Base-by-base conservation (phyloP, 2,329 filamentous ascomycete species). In the Apiospora pterosperma region DNA sequence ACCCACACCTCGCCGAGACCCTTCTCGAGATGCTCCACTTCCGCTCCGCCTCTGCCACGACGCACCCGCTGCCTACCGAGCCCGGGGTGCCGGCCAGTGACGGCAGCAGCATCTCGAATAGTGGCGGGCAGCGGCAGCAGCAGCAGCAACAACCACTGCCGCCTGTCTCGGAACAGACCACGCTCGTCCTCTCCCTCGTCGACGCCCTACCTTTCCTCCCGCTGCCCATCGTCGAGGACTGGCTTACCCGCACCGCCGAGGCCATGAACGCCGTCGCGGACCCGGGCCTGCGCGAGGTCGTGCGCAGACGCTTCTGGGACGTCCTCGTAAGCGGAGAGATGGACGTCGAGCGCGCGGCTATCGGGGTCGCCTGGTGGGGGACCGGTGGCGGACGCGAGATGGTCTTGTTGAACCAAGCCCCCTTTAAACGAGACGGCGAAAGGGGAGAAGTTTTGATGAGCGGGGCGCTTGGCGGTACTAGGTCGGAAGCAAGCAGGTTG, bases 281-380 rank as follows among this genome's bases (percentile, higher is more conserved):
- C 67, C 77, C 82, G 0, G 76, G 72, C 4, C 87, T 94, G 81
- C 84, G 88, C 52, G 84, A 88, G 59, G 80, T 82, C 2, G 92
- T 89, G 41, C 88, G 89, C 73, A 84, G 88, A 67, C 82, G 93
- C 61, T 91, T 96, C 76, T 93, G 92, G 89, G 89, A 96, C 65
- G 85, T 93, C 3, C 78, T 97, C 11, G 89, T 89, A 44, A 89
- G 85, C 70, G 93, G 93, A 4, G 93, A 97, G 79, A 91, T 97
- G 88, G 93, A 97, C 76, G 90, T 96, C 28, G 92, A 96, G 74
- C 85, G 93, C 66, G 90, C 92, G 7, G 87, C 90, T 44, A 84
- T 91, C 36, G 93, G 90, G 60, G 91, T 97, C 21, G 87, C 88
- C 2, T 97, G 94, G 94, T 97, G 94, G 94, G 91, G 88, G 12